Conservation (phyloP, 495 filamentous ascomycete species). For the Chaetomium fimeti region DNA sequence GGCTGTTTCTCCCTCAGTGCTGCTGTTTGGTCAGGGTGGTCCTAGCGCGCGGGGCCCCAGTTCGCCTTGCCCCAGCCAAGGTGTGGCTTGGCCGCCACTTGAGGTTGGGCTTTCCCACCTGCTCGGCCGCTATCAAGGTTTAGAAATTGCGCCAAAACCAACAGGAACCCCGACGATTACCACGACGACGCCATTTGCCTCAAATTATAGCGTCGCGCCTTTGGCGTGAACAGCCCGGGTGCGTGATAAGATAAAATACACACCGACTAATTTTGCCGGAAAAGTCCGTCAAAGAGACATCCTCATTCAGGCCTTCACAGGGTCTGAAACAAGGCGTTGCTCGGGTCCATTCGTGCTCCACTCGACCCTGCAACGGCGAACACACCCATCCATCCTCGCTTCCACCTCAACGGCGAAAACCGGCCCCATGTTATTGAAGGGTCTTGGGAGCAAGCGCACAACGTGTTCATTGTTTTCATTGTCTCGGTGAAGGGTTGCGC, state of each 20-base stretch:
- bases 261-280: not conserved
- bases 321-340: not conserved
- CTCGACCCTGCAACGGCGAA: constrained; percentile 14
- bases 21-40: constrained; percentile 1
- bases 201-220: not conserved
- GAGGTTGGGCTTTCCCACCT: constrained; percentile 4
- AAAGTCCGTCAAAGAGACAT: not conserved
- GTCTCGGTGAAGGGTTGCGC: not conserved
- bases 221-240: not conserved
- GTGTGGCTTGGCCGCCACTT: constrained; percentile 19
- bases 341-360: not conserved
- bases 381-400: not conserved
- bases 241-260: no score
- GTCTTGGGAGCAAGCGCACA: not conserved
- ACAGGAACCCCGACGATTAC: not conserved
- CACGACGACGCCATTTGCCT: no score
- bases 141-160: constrained; percentile 4
- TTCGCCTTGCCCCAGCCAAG: not conserved
- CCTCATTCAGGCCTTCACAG: not conserved
- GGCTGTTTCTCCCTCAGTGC: not conserved
- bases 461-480: not conserved
- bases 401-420: constrained; percentile 6
- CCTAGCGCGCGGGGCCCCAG: constrained; percentile 16
- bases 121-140: not conserved
- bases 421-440: constrained; percentile 15